Evolutionary conservation across 768 basidiomycete species (phyloP), one percentile per base, ranked within the genome.

Genomic region (Tremella yokohamensis): DNA sequence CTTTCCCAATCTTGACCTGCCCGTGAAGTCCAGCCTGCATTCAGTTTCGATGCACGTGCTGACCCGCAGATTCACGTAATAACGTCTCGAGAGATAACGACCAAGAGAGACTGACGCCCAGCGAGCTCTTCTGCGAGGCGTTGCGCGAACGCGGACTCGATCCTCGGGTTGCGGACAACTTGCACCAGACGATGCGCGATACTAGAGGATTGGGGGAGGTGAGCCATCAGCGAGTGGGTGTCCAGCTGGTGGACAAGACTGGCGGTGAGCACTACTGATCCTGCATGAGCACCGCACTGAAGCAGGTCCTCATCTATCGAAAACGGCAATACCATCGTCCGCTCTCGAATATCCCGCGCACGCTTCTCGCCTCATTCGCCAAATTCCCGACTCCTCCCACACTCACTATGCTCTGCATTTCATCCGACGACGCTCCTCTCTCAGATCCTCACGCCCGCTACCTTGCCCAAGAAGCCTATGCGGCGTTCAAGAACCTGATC

Each of bases 111-210:
- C 52, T 39, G 18, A 39, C 15, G 38, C 22, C 4, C 16, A 58
- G 57, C 13, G 19, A 49, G 16, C 25, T 52, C 12, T 54, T 60
- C 24, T 19, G 45, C 6, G 38, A 54, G 22, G 58, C 58, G n/a
- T 13, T 60, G 16, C 45, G 20, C 0, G 58, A 60, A 60, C 52
- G 58, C 16, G 47, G 26, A 3, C 38, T 60, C 1, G 53, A 60
- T 60, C 58, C 58, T 13, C 22, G 44, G 22, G 45, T 60, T 11
- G 58, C 52, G 8, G 19, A 52, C 29, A 58, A 58, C 20, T 24
- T 58, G n/a, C 22, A 45, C 6, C 6, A 45, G 42, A 45, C 42
- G n/a, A 45, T 45, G n/a, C 4, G 22, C 6, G 42, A 6, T 4
- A 45, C 22, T 4, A n/a, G n/a, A 4, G 42, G 22, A 45, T 16